Percentiles rank a stretch among this genome's conserved stretches.
These are phyloP conservation scores for Mortierella sp. DNA, from an alignment of 371 early-diverging fungal genomes.

Conservation along the genomic window DNA sequence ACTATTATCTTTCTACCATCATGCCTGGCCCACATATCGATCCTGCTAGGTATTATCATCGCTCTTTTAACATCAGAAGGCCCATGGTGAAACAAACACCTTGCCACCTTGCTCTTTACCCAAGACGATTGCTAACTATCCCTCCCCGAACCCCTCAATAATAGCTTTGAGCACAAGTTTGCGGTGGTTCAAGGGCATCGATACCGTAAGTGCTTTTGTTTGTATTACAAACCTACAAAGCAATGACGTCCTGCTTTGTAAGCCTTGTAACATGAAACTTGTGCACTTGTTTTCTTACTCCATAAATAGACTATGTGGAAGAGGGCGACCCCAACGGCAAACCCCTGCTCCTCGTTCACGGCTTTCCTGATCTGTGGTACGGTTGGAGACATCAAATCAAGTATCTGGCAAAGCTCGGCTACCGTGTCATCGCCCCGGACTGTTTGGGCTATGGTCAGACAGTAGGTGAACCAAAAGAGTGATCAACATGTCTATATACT, in stretches of 20 bases:
- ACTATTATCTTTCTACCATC: background rate
- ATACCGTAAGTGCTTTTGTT: conserved; percentile 24
- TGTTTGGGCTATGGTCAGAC: conserved; percentile 80
- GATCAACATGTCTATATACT: background rate
- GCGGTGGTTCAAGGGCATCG: conserved; percentile 12
- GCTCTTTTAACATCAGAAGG: background rate
- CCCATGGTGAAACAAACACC: too few relatives aligned
- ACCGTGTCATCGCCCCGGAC: conserved; percentile 79
- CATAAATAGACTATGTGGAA: conserved; percentile 72
- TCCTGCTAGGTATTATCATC: conserved; percentile 24
- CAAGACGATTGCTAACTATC: background rate
- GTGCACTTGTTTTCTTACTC: background rate
- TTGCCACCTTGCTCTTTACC: too few relatives aligned
- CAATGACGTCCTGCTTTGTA: background rate
- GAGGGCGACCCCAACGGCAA: conserved; percentile 66
- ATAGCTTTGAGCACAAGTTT: conserved; percentile 49
- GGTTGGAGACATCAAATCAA: conserved; percentile 85
- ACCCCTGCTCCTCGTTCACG: conserved; percentile 72
- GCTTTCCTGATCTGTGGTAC: conserved; percentile 78
- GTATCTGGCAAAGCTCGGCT: conserved; percentile 73
- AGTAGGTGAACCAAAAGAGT: conserved; percentile 47
- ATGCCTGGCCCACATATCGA: conserved; percentile 15
- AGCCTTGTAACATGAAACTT: background rate
- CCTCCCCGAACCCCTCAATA: background rate
- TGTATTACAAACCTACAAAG: background rate